Evolutionary conservation across 352 stramenopile genomes (phyloP).

Genomic region (Elongisporangium undulatum): DNA sequence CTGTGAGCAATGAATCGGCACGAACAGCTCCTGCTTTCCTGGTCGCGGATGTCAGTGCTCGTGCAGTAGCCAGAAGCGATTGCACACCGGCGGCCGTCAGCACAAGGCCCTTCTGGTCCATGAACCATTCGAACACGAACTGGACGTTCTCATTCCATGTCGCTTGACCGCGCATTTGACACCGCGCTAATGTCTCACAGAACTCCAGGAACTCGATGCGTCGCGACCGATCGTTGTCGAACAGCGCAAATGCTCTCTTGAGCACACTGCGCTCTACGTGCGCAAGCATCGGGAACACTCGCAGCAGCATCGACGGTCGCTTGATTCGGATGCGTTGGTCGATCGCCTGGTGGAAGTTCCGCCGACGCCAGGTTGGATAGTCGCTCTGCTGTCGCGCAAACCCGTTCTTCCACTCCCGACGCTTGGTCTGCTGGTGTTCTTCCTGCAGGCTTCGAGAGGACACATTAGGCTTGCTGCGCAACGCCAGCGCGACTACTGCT

Average conservation of each 20-base stretch:
- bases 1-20: slow-evolving; percentile 15
- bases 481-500: slow-evolving; percentile 37
- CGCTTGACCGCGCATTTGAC: slow-evolving; percentile 15
- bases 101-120: slow-evolving; percentile 12
- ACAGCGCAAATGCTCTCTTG: slow-evolving; percentile 37
- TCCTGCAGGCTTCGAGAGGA: slow-evolving; percentile 14
- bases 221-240: slow-evolving; percentile 37
- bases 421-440: slow-evolving; percentile 11
- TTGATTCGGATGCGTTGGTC: slow-evolving; percentile 41
- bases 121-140: slow-evolving; percentile 65
- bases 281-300: slow-evolving; percentile 49
- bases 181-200: slow-evolving; percentile 48
- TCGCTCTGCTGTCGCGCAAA: slow-evolving; percentile 5
- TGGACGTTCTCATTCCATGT: slow-evolving; percentile 30
- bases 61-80: slow-evolving; percentile 28
- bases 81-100: slow-evolving; percentile 28
- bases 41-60: slow-evolving; percentile 17
- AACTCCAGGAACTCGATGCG: slow-evolving; percentile 61
- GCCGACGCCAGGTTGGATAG: slow-evolving; percentile 12
- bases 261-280: slow-evolving; percentile 23
- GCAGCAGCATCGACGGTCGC: slow-evolving; percentile 36
- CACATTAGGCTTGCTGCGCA: slow-evolving; percentile 23
- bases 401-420: slow-evolving; percentile 11
- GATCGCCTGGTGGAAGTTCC: slow-evolving; percentile 33
- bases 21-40: slow-evolving; percentile 12